Percentiles rank a stretch among this genome's conserved stretches.
Conservation (phyloP, 2,329 filamentous ascomycete genomes). For the Boeremia exigua region DNA sequence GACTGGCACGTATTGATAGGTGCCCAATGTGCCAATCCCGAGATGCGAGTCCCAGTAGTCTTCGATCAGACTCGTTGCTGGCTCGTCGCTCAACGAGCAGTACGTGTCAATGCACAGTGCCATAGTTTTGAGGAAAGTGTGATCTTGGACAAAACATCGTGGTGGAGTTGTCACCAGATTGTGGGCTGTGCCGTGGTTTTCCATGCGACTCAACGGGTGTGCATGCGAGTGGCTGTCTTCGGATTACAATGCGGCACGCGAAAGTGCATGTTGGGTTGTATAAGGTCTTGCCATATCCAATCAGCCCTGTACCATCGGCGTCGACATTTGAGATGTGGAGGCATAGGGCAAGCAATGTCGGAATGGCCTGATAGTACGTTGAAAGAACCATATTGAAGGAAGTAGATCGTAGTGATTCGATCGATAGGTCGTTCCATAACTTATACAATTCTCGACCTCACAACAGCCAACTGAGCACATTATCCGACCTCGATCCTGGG, state of each 20-base stretch:
- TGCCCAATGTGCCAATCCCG: slow-evolving; percentile 12
- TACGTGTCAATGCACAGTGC: slow-evolving; percentile 33
- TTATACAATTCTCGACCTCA: no score
- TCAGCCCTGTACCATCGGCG: slow-evolving; percentile 12
- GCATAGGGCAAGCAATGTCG: background rate
- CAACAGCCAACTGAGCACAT: no score
- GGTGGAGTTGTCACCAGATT: slow-evolving; percentile 11
- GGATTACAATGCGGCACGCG: slow-evolving; percentile 22
- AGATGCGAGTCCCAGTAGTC: slow-evolving; percentile 25
- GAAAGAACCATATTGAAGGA: background rate
- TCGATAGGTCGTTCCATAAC: background rate
- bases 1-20: slow-evolving; percentile 12
- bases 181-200: background rate
- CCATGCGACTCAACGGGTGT: background rate
- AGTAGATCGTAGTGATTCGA: background rate
- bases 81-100: slow-evolving; percentile 20
- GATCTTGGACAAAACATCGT: slow-evolving; percentile 27
- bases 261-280: slow-evolving; percentile 27
- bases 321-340: background rate
- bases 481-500: no score
- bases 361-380: background rate
- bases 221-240: background rate
- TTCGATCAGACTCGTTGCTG: slow-evolving; percentile 15
- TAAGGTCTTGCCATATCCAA: slow-evolving; percentile 24
- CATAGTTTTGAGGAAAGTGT: slow-evolving; percentile 30